Evolutionary conservation across 192 early-diverging fungal species (phyloP).

Genomic region (Backusella australiensis): DNA sequence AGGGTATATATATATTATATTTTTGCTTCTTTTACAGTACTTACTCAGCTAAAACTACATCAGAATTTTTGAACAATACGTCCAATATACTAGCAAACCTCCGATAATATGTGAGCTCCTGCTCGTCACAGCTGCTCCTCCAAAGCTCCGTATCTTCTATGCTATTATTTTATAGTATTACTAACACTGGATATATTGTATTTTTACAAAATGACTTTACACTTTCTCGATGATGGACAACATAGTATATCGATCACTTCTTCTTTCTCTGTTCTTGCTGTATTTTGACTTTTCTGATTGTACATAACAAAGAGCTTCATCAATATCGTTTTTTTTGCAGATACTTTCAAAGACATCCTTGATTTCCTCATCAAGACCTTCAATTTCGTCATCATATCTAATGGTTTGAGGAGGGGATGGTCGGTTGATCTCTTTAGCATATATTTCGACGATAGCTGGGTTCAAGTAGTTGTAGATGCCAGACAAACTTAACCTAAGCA

Average conservation of each 20-base stretch:
- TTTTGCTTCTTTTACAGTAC: constrained; percentile 3
- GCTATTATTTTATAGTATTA: neutral
- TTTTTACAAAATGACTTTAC: neutral
- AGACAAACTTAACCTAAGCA: neutral
- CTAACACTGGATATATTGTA: constrained; percentile 2
- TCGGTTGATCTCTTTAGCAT: neutral
- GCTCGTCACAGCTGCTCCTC: neutral
- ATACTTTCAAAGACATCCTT: neutral
- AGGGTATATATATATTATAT: neutral
- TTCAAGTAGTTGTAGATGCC: neutral
- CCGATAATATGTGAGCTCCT: neutral
- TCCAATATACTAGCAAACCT: neutral
- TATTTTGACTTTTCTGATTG: neutral
- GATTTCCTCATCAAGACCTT: too few relatives aligned
- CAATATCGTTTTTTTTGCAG: neutral
- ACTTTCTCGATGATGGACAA: constrained; percentile 2
- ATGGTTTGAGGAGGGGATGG: neutral
- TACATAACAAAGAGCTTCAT: neutral
- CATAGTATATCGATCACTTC: neutral
- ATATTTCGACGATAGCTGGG: neutral
- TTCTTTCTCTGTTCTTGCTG: neutral
- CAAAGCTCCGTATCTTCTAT: neutral
- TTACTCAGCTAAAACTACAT: constrained; percentile 1
- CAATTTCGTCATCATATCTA: neutral
- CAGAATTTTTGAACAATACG: neutral